A percentile compares a stretch with the other conserved stretches of the same genome.
phyloP scores from a whole-genome alignment of 495 filamentous ascomycete species.

The Pseudomonodictys pantanalensis region DNA sequence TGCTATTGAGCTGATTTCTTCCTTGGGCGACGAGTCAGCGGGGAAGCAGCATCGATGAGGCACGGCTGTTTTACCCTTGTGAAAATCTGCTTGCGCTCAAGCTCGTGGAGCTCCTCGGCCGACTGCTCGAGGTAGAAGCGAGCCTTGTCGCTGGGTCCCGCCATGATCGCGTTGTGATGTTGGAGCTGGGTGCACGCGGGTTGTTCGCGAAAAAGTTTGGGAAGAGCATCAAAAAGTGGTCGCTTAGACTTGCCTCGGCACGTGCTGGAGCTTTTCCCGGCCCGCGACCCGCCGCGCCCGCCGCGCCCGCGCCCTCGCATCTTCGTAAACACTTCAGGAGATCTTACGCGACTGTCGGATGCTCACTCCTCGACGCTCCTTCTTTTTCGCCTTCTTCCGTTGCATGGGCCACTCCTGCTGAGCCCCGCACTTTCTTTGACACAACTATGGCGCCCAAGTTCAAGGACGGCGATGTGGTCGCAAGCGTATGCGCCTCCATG shows the following conservation, averaged over 20 bases:
- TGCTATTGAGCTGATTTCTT: conserved; percentile 83
- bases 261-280: too few species aligned
- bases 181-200: not conserved
- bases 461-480: conserved; percentile 84
- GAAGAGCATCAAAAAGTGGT: not conserved
- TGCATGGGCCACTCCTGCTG: conserved; percentile 5
- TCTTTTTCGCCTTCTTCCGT: conserved; percentile 41
- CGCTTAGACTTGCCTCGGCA: conserved; percentile 21
- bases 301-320: not conserved
- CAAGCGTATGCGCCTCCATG: conserved; percentile 54
- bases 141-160: conserved; percentile 83
- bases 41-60: not conserved
- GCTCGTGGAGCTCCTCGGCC: conserved; percentile 85
- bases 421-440: conserved; percentile 31
- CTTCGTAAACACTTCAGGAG: conserved; percentile 19
- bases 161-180: conserved; percentile 54
- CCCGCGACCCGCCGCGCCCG: not conserved
- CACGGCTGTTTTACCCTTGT: conserved; percentile 53
- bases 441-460: conserved; percentile 75
- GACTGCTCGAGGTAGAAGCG: conserved; percentile 90
- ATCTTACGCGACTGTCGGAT: conserved; percentile 6
- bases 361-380: conserved; percentile 13
- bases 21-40: conserved; percentile 48
- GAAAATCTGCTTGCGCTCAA: conserved; percentile 85
- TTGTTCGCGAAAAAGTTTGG: not conserved